phyloP scores from a whole-genome alignment of 2,329 filamentous ascomycete genomes.

The Penicillium paneum region DNA sequence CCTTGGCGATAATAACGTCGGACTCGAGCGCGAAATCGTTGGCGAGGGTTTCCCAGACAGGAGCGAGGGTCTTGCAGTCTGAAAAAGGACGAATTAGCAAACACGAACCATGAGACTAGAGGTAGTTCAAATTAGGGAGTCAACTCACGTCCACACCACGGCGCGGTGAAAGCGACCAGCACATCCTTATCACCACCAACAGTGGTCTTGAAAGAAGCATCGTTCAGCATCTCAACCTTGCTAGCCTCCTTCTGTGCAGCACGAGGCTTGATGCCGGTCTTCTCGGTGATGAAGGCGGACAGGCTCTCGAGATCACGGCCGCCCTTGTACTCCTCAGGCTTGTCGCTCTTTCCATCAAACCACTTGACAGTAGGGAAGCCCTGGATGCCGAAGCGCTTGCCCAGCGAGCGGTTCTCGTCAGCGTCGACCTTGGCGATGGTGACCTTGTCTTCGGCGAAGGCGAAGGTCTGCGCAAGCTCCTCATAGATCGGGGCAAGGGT shows the following conservation, averaged over 20 bases:
- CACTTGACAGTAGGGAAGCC: slow-evolving; percentile 97
- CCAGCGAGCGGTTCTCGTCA: slow-evolving; percentile 79
- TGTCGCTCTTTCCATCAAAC: slow-evolving; percentile 92
- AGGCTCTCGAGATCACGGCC: slow-evolving; percentile 86
- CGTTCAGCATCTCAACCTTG: slow-evolving; percentile 74
- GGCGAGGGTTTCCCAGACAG: slow-evolving; percentile 84
- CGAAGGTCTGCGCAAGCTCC: slow-evolving; percentile 74
- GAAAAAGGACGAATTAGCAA: slow-evolving; percentile 14
- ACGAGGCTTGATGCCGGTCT: slow-evolving; percentile 80
- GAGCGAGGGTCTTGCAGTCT: slow-evolving; percentile 97
- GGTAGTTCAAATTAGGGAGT: background rate
- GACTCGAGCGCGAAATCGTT: slow-evolving; percentile 74
- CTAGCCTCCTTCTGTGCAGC: slow-evolving; percentile 61
- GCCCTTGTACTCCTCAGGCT: slow-evolving; percentile 78
- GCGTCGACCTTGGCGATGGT: slow-evolving; percentile 95
- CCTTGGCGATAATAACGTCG: slow-evolving; percentile 83
- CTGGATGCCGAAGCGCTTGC: slow-evolving; percentile 81
- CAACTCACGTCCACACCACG: slow-evolving; percentile 94
- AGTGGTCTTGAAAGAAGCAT: slow-evolving; percentile 70
- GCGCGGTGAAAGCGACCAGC: slow-evolving; percentile 93
- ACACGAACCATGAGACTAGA: slow-evolving; percentile 1
- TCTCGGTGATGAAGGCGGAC: slow-evolving; percentile 74
- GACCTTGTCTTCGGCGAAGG: slow-evolving; percentile 70
- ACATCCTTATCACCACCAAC: slow-evolving; percentile 86
- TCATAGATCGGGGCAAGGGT: slow-evolving; percentile 92